Percentiles rank a stretch among this genome's conserved stretches.
These are phyloP conservation scores for Murraya paniculata DNA, from an alignment of 345 rosid genomes.

Conservation along the genomic window DNA sequence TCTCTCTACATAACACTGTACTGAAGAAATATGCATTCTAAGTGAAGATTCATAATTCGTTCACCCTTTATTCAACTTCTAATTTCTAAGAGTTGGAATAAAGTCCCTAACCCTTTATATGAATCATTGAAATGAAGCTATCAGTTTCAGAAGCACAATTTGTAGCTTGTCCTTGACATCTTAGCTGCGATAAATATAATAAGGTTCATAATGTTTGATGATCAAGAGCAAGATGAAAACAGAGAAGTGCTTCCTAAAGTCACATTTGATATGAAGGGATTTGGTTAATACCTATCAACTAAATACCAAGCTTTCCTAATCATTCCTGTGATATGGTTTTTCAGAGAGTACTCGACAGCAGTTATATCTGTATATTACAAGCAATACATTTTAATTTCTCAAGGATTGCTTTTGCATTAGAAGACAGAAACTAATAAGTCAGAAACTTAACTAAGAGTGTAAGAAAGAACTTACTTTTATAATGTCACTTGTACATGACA, in stretches of 20 bases:
- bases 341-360: neutral
- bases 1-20: neutral
- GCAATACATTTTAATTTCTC: neutral
- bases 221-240: neutral
- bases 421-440: neutral
- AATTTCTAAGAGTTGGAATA: neutral
- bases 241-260: neutral
- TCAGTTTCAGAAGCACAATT: neutral
- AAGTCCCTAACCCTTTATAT: neutral
- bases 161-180: neutral
- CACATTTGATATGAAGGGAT: no score
- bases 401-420: neutral
- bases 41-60: neutral
- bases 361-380: no score
- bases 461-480: slow-evolving; percentile 6
- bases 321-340: neutral
- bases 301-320: neutral
- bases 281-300: no score
- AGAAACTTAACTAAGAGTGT: neutral
- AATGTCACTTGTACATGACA: neutral
- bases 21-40: neutral
- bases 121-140: neutral
- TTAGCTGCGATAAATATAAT: neutral
- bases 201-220: neutral
- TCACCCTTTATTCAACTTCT: neutral